Evolutionary conservation across 257 asterid species (phyloP).

Genomic region (Solanum lycopersicoides): DNA sequence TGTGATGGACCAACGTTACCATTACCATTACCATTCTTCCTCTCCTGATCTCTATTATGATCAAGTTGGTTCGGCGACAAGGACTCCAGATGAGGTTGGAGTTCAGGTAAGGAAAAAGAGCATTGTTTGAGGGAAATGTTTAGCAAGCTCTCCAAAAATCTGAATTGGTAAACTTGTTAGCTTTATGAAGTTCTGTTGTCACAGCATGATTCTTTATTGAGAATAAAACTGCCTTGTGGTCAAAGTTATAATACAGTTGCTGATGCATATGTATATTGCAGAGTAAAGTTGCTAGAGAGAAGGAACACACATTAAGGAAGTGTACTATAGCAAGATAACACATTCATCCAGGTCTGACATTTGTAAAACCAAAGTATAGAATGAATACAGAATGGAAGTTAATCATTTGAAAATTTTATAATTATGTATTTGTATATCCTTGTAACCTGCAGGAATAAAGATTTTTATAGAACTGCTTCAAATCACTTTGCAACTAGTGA

Average conservation of each 20-base stretch:
- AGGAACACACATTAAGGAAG: not conserved
- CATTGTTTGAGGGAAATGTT: constrained; percentile 49
- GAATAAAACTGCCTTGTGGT: not conserved
- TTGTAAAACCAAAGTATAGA: not conserved
- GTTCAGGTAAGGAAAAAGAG: constrained; percentile 55
- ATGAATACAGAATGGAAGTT: not conserved
- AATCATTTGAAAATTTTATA: not conserved
- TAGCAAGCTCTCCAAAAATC: constrained; percentile 62
- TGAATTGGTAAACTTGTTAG: constrained; percentile 24
- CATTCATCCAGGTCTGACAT: not conserved
- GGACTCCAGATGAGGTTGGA: constrained; percentile 41
- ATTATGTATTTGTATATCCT: not conserved
- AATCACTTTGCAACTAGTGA: not conserved
- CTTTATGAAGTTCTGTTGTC: constrained; percentile 8
- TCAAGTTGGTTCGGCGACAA: constrained; percentile 23
- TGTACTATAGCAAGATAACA: not conserved
- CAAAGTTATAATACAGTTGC: not conserved
- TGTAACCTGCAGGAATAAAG: not conserved
- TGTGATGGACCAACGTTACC: constrained; percentile 26
- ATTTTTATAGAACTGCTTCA: not conserved
- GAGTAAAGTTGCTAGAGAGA: not conserved
- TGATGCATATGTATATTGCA: not conserved
- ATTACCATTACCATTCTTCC: constrained; percentile 36
- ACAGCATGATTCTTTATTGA: not conserved
- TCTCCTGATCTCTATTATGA: constrained; percentile 37